A percentile compares a stretch with the other conserved stretches of the same genome.
These are phyloP conservation scores for Emydomyces testavorans DNA, from an alignment of 2,329 filamentous ascomycete genomes.

Conservation along the genomic window DNA sequence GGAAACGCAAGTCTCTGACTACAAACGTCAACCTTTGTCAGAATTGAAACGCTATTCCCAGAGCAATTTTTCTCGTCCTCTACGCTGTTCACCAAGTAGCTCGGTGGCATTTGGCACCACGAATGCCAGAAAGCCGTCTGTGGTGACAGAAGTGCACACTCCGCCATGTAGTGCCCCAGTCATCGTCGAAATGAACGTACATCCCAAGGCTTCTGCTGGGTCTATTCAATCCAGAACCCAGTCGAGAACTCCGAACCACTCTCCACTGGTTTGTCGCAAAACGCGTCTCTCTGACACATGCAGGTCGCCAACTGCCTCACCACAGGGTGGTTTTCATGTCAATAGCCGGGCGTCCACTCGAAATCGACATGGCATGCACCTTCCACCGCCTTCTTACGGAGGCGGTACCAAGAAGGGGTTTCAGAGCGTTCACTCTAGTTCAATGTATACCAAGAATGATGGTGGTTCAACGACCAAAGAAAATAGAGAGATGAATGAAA, in stretches of 20 bases:
- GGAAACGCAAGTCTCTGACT: neutral
- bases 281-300: slow-evolving; percentile 2
- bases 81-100: slow-evolving; percentile 15
- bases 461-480: slow-evolving; percentile 14
- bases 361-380: slow-evolving; percentile 5
- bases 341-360: slow-evolving; percentile 5
- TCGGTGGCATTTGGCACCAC: slow-evolving; percentile 13
- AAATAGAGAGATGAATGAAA: slow-evolving; percentile 10
- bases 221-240: slow-evolving; percentile 9
- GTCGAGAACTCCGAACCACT: slow-evolving; percentile 12
- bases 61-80: slow-evolving; percentile 18
- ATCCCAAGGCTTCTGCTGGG: neutral
- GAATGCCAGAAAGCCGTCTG: slow-evolving; percentile 12
- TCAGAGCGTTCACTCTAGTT: slow-evolving; percentile 7
- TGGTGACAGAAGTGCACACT: slow-evolving; percentile 5
- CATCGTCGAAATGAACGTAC: neutral
- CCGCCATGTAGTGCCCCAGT: slow-evolving; percentile 7
- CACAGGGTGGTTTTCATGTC: neutral
- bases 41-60: slow-evolving; percentile 14
- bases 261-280: slow-evolving; percentile 13
- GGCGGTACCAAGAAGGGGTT: slow-evolving; percentile 6
- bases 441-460: slow-evolving; percentile 11
- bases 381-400: neutral
- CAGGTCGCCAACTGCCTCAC: slow-evolving; percentile 5
- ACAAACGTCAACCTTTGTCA: slow-evolving; percentile 2